Base-by-base conservation (phyloP, 257 asterid genomes). In the Henckelia pumila region DNA sequence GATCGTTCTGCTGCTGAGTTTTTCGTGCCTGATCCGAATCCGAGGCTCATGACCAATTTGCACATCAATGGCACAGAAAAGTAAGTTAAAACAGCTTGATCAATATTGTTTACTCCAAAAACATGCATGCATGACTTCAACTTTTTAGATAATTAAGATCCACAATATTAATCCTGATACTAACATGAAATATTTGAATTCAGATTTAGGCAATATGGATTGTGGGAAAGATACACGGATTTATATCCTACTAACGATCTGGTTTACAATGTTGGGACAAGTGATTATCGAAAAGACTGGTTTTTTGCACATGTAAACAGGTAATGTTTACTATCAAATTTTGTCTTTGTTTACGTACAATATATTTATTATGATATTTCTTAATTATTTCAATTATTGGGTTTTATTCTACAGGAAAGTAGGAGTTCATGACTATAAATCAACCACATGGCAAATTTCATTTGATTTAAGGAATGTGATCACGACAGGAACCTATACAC, bases 391-490 rank as follows among this genome's bases (percentile, higher is more conserved):
- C 56, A 35, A n/a, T 66, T 28, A 0, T 7, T 5, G 25, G 6
- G 47, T 35, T 32, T 2, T 17, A 20, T 28, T 56, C 80, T 76
- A 21, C 75, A 88, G 93, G 80, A 79, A 74, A 56, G 68, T 35
- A 30, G 65, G 56, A 4, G 19, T 53, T 6, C 4, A 20, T 1
- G 47, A 56, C 9, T 79, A 77, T 58, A 24, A 21, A 33, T 75
- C 97, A 16, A 82, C 97, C 0, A 83, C 87, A 29, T 87, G 97
- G 97, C 78, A 73, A 76, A 75, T 92, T 53, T 62, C 63, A 19
- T 92, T 89, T 64, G 69, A 79, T 44, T 52, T 80, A 2, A 53
- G 20, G 55, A 66, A 75, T 6, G 84, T 88, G n/a, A 52, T 3
- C 24, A 33, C 33, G 9, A 20, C 4, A 1, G 88, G 79, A 58